Evolutionary conservation across 352 stramenopile species (phyloP).

Genomic region (Pythium pyrilobum): DNA sequence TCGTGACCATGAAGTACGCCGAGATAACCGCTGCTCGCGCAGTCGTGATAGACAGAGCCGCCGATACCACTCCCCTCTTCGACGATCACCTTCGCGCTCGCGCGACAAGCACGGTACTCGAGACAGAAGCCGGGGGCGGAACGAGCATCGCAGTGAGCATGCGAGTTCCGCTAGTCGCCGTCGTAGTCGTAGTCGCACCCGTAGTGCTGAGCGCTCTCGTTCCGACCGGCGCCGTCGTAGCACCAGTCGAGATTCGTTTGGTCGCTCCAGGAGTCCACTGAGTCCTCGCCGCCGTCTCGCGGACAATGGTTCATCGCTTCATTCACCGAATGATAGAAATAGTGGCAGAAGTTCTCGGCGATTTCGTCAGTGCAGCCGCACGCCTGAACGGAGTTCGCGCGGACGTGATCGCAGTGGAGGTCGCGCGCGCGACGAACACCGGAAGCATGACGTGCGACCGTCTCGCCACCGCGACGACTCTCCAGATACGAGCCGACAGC

Average conservation of each 20-base stretch:
- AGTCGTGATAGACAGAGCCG: background rate
- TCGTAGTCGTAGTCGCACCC: background rate
- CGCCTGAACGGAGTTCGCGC: too few species aligned
- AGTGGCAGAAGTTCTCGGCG: too few species aligned
- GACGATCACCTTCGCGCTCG: background rate
- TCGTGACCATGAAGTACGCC: background rate
- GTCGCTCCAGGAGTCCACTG: background rate
- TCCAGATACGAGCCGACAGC: background rate
- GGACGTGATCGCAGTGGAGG: too few species aligned
- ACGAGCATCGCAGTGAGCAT: background rate
- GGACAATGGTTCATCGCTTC: too few species aligned
- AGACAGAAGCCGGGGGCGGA: background rate
- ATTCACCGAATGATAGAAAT: too few species aligned
- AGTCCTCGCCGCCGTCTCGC: background rate
- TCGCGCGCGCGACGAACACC: too few species aligned
- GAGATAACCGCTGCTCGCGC: constrained; percentile 7
- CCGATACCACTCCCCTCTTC: background rate
- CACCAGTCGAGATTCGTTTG: constrained; percentile 9
- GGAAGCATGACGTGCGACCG: too few species aligned
- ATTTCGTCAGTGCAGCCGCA: too few species aligned
- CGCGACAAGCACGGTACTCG: background rate
- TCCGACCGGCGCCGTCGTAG: background rate
- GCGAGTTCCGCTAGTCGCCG: background rate
- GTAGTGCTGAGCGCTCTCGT: background rate
- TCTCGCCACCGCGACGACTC: too few species aligned